Evolutionary conservation across 2,329 filamentous ascomycete species (phyloP), one percentile per base, ranked within the genome.

Genomic region (Didymella segeticola): DNA sequence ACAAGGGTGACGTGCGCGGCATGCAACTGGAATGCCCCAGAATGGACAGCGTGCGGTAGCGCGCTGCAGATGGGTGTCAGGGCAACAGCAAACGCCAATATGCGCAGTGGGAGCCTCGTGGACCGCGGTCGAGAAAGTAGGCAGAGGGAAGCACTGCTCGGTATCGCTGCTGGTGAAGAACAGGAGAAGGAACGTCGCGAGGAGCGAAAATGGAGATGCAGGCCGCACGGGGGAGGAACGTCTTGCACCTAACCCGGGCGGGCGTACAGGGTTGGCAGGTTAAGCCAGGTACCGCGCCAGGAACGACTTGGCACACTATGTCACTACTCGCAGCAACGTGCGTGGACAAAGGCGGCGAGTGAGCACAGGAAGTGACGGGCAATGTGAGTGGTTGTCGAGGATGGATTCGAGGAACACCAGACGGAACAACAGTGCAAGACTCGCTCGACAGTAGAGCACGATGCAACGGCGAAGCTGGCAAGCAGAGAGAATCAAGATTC

Each of bases 11-110:
- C 34, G 38, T 41, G 52, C 57, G 65, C 61, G 67, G 69, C 65
- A 69, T 63, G 69, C 65, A 69, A 60, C 45, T 55, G 41, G 46
- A 68, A 69, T 67, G 64, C 57, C 61, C 63, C 46, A 39, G 56
- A 60, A 58, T 49, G 60, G 56, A 59, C 56, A 55, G 50, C 45
- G 51, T 54, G 51, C 45, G n/a, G 41, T 49, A 54, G 51, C 39
- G 46, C 23, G 14, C 39, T 62, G 57, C 47, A 51, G 47, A 60
- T 55, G 60, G 58, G 56, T 63, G 63, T 62, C 62, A 53, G 67
- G 67, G 62, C 64, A 71, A 72, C 66, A 47, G 51, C 52, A 58
- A 58, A 45, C 47, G 47, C 47, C 57, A 56, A 55, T 48, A 49
- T 60, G 56, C 56, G 48, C 47, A 54, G 42, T 34, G 27, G 31